Base-by-base conservation (phyloP, 169 alveolate species). In the Cryptosporidium viatorum region DNA sequence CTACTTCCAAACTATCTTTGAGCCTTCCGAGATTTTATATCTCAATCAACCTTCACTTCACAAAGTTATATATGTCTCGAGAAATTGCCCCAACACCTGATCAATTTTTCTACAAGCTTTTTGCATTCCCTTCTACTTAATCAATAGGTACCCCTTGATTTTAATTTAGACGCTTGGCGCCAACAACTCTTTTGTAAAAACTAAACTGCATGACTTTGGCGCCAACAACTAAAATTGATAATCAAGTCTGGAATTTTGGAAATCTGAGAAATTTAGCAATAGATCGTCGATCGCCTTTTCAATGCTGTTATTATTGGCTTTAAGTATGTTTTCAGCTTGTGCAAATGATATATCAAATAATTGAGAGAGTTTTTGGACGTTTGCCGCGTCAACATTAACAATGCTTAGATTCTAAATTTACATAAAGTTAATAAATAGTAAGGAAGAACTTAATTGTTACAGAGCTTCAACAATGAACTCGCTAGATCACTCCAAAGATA, bases 211-310 rank as follows among this genome's bases (percentile, higher is more conserved):
- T 37, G 31, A 21, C 21, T 48, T 14, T 69, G 60, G 37, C 80
- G 35, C 80, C 80, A 12, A 16, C 8, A 39, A 7, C 37, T 69
- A 69, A 31, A 48, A n/a, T 52, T 29, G 37, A 29, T 55, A 80
- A 23, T 60, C 26, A 37, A 59, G 31, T 35, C 39, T 62, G 75
- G 69, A n/a, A 8, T 60, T 59, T 16, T 59, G 62, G 68, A 45
- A 80, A 18, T 80, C 89, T 7, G 75, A 62, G 41, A 80, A 80
- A 16, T 65, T 29, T 21, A 80, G n/a, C 48, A 80, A 21, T n/a
- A 80, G 16, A 14, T 55, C 41, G 21, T 59, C 62, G 2, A 80
- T 35, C 2, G 89, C 41, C 48, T 62, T 67, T 12, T 80, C 31
- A 9, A 80, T 7, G 21, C 48, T 65, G 39, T 65, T 52, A 5